Evolutionary conservation across 768 basidiomycete species (phyloP), one percentile per base, ranked within the genome.

Genomic region (Amanita exitialis): DNA sequence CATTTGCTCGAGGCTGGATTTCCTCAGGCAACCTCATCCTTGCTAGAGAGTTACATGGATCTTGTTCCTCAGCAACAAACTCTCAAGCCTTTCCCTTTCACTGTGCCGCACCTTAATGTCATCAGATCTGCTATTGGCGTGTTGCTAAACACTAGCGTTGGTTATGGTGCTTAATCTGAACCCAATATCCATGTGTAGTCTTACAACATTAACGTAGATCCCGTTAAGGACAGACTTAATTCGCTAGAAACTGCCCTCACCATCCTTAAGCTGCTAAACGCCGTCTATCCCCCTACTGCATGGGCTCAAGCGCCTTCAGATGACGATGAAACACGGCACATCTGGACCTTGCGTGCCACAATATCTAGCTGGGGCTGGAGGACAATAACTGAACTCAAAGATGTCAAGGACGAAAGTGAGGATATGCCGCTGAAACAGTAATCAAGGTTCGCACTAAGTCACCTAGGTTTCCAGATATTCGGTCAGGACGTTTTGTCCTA

Each of bases 281-380:
- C 78, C 3, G 73, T 90, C 61, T 92, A 89, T 62, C 83, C 84
- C n/a, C 77, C 82, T 10, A 80, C 78, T 8, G 68, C 76, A 10
- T 91, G 90, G 89, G 65, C 71, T 20, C 59, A 63, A 21, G 25
- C 53, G 4, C 37, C 53, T 38, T 30, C 38, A 44, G 44, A 61
- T 27, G 65, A 68, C 30, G 83, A 87, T 55, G 70, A 77, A 42
- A 44, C 41, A 13, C 20, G 32, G n/a, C 12, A 51, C 13, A 25
- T 37, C 3, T 91, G 88, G 88, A 70, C 60, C 21, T 62, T 85
- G 42, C 78, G 89, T 16, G 75, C 70, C 49, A 75, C 75, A 6
- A 68, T 90, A 25, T 79, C 83, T 2, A 78, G 74, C 41, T 91
- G 89, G 89, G 75, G 80, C 37, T 90, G 88, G 86, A 74, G 82